These are phyloP conservation scores for Diplodia sapinea DNA, from an alignment of 2,329 filamentous ascomycete genomes.

Conservation along the genomic window DNA sequence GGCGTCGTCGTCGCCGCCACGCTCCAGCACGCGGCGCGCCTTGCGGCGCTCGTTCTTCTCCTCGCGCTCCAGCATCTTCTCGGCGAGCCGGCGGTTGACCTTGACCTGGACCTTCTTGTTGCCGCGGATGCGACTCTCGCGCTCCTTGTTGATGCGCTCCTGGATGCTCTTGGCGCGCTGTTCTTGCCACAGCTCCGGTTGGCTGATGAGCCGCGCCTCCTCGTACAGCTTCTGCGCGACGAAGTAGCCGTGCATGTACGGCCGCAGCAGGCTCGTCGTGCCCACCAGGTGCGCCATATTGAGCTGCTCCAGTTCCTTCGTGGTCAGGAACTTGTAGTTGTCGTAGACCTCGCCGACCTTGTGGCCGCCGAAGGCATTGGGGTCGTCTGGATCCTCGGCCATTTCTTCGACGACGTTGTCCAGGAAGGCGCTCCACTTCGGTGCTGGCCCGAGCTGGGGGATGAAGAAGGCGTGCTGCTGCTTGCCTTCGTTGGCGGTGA, in stretches of 20 bases:
- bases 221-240: conserved; percentile 95
- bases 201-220: conserved; percentile 88
- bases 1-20: conserved; percentile 62
- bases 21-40: conserved; percentile 60
- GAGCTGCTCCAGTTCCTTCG: conserved; percentile 82
- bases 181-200: conserved; percentile 92
- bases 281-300: conserved; percentile 89
- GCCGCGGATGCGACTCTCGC: conserved; percentile 91
- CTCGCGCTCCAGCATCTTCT: conserved; percentile 68
- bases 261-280: conserved; percentile 84
- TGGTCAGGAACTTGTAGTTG: conserved; percentile 97
- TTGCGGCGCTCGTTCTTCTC: conserved; percentile 65
- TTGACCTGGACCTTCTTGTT: conserved; percentile 90
- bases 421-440: conserved; percentile 94
- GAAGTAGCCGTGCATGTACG: conserved; percentile 99
- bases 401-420: conserved; percentile 99
- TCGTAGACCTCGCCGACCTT: conserved; percentile 84
- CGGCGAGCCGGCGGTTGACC: conserved; percentile 80
- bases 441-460: conserved; percentile 88
- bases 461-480: conserved; percentile 96
- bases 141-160: conserved; percentile 95
- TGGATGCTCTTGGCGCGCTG: conserved; percentile 89
- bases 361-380: conserved; percentile 59
- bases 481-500: conserved; percentile 95
- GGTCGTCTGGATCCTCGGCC: conserved; percentile 78